Percentiles rank a stretch among this genome's conserved stretches.
These are phyloP conservation scores for Diaporthe citri DNA, from an alignment of 2,329 filamentous ascomycete species.

Conservation along the genomic window DNA sequence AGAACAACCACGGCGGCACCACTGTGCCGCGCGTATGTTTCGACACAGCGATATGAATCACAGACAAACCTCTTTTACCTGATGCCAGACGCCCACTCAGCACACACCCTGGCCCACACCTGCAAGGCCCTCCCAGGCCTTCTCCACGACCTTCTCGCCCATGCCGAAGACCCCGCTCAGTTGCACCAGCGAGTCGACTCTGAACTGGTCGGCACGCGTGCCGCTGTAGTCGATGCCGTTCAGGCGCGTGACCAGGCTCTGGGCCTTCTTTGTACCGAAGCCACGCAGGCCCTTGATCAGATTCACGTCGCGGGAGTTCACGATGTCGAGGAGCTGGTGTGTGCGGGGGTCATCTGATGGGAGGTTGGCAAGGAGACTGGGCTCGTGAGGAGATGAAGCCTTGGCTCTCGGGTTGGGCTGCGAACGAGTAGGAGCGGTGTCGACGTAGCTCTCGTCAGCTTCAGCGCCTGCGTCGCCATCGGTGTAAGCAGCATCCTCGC, in stretches of 20 bases:
- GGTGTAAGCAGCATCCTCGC: slow-evolving; percentile 54
- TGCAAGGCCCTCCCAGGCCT: slow-evolving; percentile 64
- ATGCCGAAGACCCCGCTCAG: slow-evolving; percentile 68
- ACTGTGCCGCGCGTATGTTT: background rate
- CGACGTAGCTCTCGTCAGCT: slow-evolving; percentile 52
- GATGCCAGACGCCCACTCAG: background rate
- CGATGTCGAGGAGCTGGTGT: slow-evolving; percentile 73
- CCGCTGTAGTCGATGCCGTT: slow-evolving; percentile 58
- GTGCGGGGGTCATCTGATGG: slow-evolving; percentile 61
- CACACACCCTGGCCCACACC: background rate
- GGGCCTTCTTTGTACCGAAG: slow-evolving; percentile 79
- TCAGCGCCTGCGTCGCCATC: slow-evolving; percentile 58
- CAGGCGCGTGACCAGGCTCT: slow-evolving; percentile 69
- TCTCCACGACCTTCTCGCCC: slow-evolving; percentile 68
- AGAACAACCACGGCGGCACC: background rate
- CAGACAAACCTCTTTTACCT: background rate
- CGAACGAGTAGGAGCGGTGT: slow-evolving; percentile 39
- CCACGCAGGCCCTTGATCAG: slow-evolving; percentile 77
- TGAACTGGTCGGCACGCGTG: slow-evolving; percentile 26
- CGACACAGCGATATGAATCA: background rate
- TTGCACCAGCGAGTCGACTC: slow-evolving; percentile 63
- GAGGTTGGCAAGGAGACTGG: slow-evolving; percentile 52
- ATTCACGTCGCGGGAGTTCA: slow-evolving; percentile 78
- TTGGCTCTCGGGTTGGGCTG: slow-evolving; percentile 34
- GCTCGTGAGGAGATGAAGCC: slow-evolving; percentile 16